Evolutionary conservation across 108 stramenopile genomes (phyloP).

Genomic region (Cyclotella atomus): DNA sequence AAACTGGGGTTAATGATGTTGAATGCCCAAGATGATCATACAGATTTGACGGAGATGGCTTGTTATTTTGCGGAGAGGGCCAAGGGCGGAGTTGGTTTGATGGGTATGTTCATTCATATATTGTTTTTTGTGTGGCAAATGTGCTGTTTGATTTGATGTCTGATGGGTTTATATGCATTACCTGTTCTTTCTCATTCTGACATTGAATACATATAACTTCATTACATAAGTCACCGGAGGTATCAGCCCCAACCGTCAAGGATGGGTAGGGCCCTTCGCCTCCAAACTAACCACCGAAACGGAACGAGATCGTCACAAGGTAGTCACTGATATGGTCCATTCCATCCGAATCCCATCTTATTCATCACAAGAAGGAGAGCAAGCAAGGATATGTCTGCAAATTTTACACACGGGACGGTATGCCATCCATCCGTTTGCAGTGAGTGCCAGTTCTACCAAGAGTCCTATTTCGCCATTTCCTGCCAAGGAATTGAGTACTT

Average conservation of each 20-base stretch:
- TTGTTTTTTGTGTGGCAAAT: not conserved
- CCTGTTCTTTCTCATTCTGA: too few species aligned
- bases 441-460: constrained; percentile 85
- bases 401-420: constrained; percentile 96
- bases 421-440: constrained; percentile 94
- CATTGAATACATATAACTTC: not conserved
- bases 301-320: constrained; percentile 87
- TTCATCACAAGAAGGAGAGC: constrained; percentile 21
- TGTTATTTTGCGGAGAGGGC: constrained; percentile 93
- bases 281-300: constrained; percentile 82
- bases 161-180: not conserved
- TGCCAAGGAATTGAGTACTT: constrained; percentile 74
- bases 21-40: constrained; percentile 50
- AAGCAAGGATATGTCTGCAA: constrained; percentile 82
- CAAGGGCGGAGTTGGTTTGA: constrained; percentile 90
- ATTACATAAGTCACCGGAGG: constrained; percentile 89
- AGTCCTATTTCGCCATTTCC: constrained; percentile 90
- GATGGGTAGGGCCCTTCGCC: constrained; percentile 93
- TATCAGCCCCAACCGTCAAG: constrained; percentile 91
- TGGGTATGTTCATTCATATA: constrained; percentile 54
- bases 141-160: not conserved
- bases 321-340: constrained; percentile 93
- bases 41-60: constrained; percentile 88
- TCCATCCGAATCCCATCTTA: constrained; percentile 70
- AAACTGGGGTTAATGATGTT: constrained; percentile 52